phyloP scores from a whole-genome alignment of 257 asterid species.

The Capsicum pubescens region DNA sequence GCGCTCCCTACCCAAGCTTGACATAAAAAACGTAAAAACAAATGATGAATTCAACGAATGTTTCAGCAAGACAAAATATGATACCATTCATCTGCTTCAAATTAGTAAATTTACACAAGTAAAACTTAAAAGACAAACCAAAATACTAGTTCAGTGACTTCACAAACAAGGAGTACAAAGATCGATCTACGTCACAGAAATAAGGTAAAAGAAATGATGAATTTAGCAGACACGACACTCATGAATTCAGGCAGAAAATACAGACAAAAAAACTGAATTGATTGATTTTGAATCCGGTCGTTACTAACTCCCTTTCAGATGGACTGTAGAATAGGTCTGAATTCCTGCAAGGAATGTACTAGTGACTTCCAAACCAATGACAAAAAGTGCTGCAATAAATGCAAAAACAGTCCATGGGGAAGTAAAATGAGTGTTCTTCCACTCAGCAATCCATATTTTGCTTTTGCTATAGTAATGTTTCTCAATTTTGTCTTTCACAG shows the following conservation, averaged over 20 bases:
- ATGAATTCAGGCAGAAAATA: neutral
- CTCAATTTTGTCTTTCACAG: constrained; percentile 20
- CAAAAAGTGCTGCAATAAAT: constrained; percentile 25
- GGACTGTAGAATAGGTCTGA: neutral
- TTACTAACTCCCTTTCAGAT: neutral
- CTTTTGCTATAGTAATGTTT: neutral
- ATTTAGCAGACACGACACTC: neutral
- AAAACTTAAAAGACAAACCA: neutral
- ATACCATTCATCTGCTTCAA: too few relatives aligned
- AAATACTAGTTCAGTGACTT: neutral
- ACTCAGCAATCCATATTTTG: constrained; percentile 28
- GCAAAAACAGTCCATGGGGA: constrained; percentile 30
- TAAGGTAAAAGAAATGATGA: neutral
- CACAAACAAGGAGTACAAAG: neutral
- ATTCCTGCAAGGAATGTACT: neutral
- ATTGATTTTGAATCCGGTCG: neutral
- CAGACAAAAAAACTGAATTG: too few relatives aligned
- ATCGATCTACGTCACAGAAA: neutral
- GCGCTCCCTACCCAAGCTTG: too few relatives aligned
- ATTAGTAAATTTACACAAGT: neutral
- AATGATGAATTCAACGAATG: too few relatives aligned
- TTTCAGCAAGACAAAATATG: too few relatives aligned
- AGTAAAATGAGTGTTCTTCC: neutral
- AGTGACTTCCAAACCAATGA: neutral
- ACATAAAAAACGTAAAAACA: too few relatives aligned